Conservation (phyloP, 179 eudicot genomes). For the Drosera spatulata region DNA sequence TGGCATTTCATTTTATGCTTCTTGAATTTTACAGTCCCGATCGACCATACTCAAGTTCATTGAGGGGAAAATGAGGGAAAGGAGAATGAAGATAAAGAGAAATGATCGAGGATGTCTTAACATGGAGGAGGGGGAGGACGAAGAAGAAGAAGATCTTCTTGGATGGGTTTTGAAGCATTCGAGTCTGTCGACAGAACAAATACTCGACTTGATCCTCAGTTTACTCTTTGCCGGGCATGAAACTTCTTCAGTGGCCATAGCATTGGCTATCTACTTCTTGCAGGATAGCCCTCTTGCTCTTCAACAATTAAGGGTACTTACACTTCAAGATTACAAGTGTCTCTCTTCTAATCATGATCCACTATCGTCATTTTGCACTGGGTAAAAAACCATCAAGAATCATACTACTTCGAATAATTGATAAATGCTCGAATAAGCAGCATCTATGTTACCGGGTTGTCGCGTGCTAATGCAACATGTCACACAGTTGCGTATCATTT, state of each 20-base stretch:
- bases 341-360: not conserved
- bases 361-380: not conserved
- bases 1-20: not conserved
- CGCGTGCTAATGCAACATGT: not conserved
- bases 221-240: conserved; percentile 98
- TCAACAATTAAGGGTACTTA: conserved; percentile 55
- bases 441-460: too few relatives aligned
- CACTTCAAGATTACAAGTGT: not conserved
- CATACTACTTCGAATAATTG: too few relatives aligned
- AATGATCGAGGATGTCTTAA: not conserved
- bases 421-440: too few relatives aligned
- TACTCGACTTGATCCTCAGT: conserved; percentile 78
- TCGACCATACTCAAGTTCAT: conserved; percentile 68
- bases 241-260: conserved; percentile 90
- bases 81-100: conserved; percentile 18
- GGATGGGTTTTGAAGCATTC: conserved; percentile 92
- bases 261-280: conserved; percentile 83
- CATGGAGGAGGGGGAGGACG: not conserved
- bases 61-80: conserved; percentile 69
- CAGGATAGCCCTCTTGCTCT: conserved; percentile 65
- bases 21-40: conserved; percentile 30
- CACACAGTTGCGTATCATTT: not conserved
- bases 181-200: conserved; percentile 79
- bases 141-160: conserved; percentile 68
- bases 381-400: too few relatives aligned